Conservation (phyloP, 306 rosid genomes). For the Senna tora region DNA sequence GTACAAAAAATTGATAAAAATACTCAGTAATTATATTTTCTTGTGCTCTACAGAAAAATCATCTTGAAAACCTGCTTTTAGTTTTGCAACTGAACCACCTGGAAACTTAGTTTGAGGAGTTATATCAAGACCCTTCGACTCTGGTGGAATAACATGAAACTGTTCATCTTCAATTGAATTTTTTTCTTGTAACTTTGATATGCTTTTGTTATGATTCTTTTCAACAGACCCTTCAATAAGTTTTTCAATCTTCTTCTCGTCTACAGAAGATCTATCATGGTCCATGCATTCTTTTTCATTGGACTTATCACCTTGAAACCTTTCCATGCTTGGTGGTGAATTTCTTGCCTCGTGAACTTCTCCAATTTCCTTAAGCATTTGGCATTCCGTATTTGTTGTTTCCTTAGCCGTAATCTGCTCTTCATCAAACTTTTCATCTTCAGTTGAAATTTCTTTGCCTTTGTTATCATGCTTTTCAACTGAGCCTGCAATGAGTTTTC, state of each 20-base stretch:
- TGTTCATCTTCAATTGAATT: conserved; percentile 44
- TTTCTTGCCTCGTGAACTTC: conserved; percentile 36
- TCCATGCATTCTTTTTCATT: conserved; percentile 40
- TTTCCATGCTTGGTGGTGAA: conserved; percentile 49
- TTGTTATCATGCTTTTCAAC: conserved; percentile 39
- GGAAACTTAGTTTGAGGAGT: conserved; percentile 50
- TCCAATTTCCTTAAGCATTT: conserved; percentile 28
- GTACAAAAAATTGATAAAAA: conserved; percentile 7
- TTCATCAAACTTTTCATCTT: conserved; percentile 43
- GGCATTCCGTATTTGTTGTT: conserved; percentile 39
- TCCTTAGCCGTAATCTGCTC: conserved; percentile 38
- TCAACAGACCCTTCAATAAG: conserved; percentile 38
- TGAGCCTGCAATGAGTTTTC: conserved; percentile 35
- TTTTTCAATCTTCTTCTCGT: conserved; percentile 33
- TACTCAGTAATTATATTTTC: not conserved
- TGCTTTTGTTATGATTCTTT: conserved; percentile 40
- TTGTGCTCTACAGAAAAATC: conserved; percentile 11
- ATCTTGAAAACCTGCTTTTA: conserved; percentile 33
- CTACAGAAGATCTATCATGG: conserved; percentile 34
- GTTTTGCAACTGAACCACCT: conserved; percentile 48
- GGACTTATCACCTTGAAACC: conserved; percentile 42
- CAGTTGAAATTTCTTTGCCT: conserved; percentile 37
- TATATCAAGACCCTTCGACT: conserved; percentile 40
- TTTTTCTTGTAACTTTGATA: conserved; percentile 36
- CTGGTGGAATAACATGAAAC: conserved; percentile 10